A percentile compares a stretch with the other conserved stretches of the same genome.
phyloP scores from a whole-genome alignment of 2,329 filamentous ascomycete species.

The Sarocladium oryzae region DNA sequence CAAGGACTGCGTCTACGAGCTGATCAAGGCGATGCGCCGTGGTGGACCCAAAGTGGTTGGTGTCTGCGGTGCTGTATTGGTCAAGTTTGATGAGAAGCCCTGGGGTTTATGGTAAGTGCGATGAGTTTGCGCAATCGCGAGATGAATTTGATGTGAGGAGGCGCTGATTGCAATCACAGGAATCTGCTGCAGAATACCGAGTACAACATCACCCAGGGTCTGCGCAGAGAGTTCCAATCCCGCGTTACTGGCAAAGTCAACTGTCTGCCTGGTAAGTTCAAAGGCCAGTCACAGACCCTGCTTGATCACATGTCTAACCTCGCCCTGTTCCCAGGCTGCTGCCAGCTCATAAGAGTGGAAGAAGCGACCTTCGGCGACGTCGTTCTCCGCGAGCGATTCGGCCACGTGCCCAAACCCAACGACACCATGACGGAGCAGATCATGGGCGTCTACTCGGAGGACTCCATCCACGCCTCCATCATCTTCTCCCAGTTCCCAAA shows the following conservation, averaged over 20 bases:
- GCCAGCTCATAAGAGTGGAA: constrained; percentile 42
- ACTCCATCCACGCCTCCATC: constrained; percentile 42
- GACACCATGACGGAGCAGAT: constrained; percentile 42
- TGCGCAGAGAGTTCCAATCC: constrained; percentile 42
- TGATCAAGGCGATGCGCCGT: constrained; percentile 34
- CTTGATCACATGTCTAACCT: no score
- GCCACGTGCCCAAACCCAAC: constrained; percentile 41
- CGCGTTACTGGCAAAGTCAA: constrained; percentile 43
- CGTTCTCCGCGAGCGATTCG: constrained; percentile 39
- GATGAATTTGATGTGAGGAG: not conserved
- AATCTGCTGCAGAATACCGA: constrained; percentile 10
- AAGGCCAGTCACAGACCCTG: no score
- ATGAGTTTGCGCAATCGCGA: not conserved
- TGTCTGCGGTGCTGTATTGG: constrained; percentile 41
- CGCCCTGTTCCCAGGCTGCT: constrained; percentile 42
- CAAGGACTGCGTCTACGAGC: constrained; percentile 35
- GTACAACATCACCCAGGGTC: constrained; percentile 28
- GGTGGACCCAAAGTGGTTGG: constrained; percentile 36
- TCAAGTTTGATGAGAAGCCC: constrained; percentile 35
- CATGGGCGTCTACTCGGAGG: constrained; percentile 42
- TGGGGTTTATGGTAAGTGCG: constrained; percentile 34
- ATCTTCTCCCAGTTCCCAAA: constrained; percentile 39
- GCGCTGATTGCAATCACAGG: no score
- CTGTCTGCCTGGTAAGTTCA: constrained; percentile 32
- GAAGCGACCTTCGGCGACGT: constrained; percentile 41